Evolutionary conservation across 2,329 filamentous ascomycete genomes (phyloP), one percentile per base, ranked within the genome.

Genomic region (Blumeria hordei): DNA sequence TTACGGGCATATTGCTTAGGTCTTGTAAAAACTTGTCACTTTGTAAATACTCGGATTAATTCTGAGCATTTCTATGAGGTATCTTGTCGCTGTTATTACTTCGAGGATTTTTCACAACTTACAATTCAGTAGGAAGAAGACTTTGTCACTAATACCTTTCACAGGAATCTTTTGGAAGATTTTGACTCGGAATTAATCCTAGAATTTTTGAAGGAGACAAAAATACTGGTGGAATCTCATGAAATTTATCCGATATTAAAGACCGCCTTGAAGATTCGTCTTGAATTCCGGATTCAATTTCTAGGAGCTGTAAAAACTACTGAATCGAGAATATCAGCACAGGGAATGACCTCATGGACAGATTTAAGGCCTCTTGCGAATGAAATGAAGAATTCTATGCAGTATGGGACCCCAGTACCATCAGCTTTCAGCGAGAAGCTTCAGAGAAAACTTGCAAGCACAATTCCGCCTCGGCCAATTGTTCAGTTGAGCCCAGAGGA

Each of bases 51-150:
- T 53, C 77, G 80, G 49, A 82, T 96, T 58, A 81, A 79, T 55
- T 74, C 74, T n/a, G 85, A 94, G 65, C 83, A 93, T 61, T 95
- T 83, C 65, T 96, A 90, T 62, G 92, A 98, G 75, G 85, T 85
- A 67, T 59, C 70, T 65, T 54, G 53, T 41, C 3, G n/a, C 6
- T 10, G 21, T 6, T 16, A 9, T 28, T 37, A 37, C 21, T n/a
- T 52, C 44, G 12, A 18, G 10, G 7, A 14, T 52, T 44, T 6
- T 41, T 44, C 6, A 21, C 51, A 43, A 21, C 34, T 51, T 32
- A 47, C 58, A 49, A 62, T 16, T 50, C 21, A 2, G 10, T 56
- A 90, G 81, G 92, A 98, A 69, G 92, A 98, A 68, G 92, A 98
- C 64, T 95, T 98, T 65, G 86, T 93, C 18, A 88, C 87, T 6